Evolutionary conservation across 192 early-diverging fungal species (phyloP), one percentile per base, ranked within the genome.

Genomic region (Kickxella alabastrina): DNA sequence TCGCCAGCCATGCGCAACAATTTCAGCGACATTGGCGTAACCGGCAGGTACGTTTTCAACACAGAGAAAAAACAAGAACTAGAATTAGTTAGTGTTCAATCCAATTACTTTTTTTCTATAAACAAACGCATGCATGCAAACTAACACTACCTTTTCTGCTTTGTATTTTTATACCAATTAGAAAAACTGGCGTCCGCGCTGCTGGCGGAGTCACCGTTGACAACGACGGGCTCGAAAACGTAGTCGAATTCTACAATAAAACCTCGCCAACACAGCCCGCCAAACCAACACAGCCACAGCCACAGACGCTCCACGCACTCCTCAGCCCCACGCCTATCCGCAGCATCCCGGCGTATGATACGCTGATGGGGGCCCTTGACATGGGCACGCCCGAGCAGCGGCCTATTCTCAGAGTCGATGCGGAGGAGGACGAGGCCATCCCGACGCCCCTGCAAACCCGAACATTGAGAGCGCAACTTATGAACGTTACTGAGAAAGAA

Each of bases 101-200:
- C 31, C 6, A 49, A 2, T 49, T 35, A 6, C 6, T 10, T 21
- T 1, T 1, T 14, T 6, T 17, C 13, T 32, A 12, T 18, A 13
- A 18, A 29, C 25, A 35, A n/a, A 28, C 13, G 3, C 23, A 10
- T 49, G 10, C 10, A 10, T 3, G 32, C 23, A 23, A 40, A 19
- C 10, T 14, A 29, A 29, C 9, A 14, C 39, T 29, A 44, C 42
- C 8, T 14, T 43, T 41, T 29, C 17, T 3, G 17, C 17, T 43
- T 37, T 38, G 32, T 35, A 21, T 51, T 22, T n/a, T 15, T 12
- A 32, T 32, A 24, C 34, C 22, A 9, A 49, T 6, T 70, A 70
- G 69, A 36, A 73, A 73, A 34, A 73, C 69, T 2, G 69, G 69
- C 8, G 62, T 65, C n/a, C 57, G 62, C 6, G 69, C 65, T 12